These are phyloP conservation scores for Colletotrichum somersetense DNA, from an alignment of 2,329 filamentous ascomycete species.

Conservation along the genomic window DNA sequence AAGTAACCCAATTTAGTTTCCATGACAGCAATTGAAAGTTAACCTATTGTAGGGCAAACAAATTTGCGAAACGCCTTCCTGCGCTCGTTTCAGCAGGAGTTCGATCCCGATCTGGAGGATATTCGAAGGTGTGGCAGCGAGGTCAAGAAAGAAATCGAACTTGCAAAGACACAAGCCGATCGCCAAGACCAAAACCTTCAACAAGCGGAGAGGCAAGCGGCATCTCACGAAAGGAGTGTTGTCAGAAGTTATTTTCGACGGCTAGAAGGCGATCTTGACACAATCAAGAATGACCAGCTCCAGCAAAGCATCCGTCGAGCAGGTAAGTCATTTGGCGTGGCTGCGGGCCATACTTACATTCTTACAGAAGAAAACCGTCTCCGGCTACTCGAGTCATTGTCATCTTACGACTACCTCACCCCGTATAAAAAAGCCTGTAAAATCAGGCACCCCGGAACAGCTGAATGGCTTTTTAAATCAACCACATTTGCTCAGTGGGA, in stretches of 20 bases:
- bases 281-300: not conserved
- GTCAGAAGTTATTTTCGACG: not conserved
- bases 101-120: not conserved
- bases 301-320: not conserved
- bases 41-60: not conserved
- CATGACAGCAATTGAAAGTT: not conserved
- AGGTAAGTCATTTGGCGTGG: not conserved
- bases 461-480: not conserved
- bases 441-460: not conserved
- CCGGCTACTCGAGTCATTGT: not conserved
- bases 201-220: not conserved
- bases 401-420: not conserved
- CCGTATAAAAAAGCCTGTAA: not conserved
- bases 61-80: not conserved
- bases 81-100: not conserved
- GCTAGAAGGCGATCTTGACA: not conserved
- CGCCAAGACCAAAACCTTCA: not conserved
- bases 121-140: not conserved
- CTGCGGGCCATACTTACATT: not conserved
- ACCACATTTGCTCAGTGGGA: not conserved
- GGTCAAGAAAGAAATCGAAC: not conserved
- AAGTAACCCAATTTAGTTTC: not conserved
- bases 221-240: not conserved
- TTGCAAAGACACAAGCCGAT: conserved; percentile 1
- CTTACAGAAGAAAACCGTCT: not conserved